Base-by-base conservation (phyloP, 139 green algal genomes). In the Microglena sp. region DNA sequence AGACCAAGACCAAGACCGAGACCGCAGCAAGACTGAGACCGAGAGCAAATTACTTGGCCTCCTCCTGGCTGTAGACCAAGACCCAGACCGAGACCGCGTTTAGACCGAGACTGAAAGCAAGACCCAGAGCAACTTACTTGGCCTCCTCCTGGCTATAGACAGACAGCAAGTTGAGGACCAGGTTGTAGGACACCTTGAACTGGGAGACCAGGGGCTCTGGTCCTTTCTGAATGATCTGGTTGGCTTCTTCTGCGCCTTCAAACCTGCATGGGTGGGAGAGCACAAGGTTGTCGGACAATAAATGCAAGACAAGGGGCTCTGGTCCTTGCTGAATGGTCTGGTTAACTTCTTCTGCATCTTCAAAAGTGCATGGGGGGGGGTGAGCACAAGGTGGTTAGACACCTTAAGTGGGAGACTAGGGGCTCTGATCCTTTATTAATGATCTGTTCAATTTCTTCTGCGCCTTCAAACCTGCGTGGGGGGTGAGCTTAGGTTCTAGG, bases 81-180 rank as follows among this genome's bases (percentile, higher is more conserved):
- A n/a, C n/a, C n/a, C n/a, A n/a, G n/a, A n/a, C n/a, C n/a, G n/a
- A n/a, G n/a, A n/a, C n/a, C n/a, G n/a, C n/a, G n/a, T n/a, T n/a
- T n/a, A n/a, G n/a, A n/a, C n/a, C n/a, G n/a, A n/a, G n/a, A n/a
- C n/a, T n/a, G n/a, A n/a, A n/a, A n/a, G n/a, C n/a, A n/a, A n/a
- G n/a, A n/a, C n/a, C n/a, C n/a, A 50, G 40, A 11, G 11, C 11
- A 28, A 34, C 55, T 35, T 5, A 62, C 33, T 40, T 75, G 2
- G 85, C 87, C 67, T 91, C 83, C 31, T 79, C 71, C 45, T 94
- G 67, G 21, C 62, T 81, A 59, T 87, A 87, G 11, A 74, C 83
- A 44, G 70, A 77, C 26, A 95, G 80, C 74, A 96, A 72, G 79
- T 94, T 96, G 60, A 96, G 82, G 65, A 90, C 88, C 77, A 95